Evolutionary conservation across 2,329 filamentous ascomycete species (phyloP).

Genomic region (Beauveria pseudobassiana): DNA sequence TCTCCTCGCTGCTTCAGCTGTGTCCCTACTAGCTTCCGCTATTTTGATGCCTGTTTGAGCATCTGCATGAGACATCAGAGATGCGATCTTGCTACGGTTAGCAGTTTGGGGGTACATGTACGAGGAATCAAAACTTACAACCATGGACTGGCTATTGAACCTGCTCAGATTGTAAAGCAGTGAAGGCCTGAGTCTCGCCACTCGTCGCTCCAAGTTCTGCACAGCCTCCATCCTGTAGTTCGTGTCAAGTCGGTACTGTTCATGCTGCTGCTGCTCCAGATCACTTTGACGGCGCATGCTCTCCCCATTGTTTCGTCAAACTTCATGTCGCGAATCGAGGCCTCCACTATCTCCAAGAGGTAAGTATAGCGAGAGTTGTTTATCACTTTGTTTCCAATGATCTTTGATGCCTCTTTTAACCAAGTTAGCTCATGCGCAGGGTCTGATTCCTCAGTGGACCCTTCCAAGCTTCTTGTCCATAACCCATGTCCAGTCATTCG

Average conservation of each 20-base stretch:
- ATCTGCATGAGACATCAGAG: neutral
- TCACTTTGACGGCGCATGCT: neutral
- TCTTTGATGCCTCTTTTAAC: neutral
- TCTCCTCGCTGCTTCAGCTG: neutral
- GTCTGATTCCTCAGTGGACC: neutral
- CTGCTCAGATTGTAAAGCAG: neutral
- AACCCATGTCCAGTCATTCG: neutral
- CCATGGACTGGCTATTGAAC: neutral
- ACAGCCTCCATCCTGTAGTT: neutral
- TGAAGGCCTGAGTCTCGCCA: neutral
- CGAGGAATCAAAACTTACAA: neutral
- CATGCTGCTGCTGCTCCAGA: neutral
- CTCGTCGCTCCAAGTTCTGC: neutral
- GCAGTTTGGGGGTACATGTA: neutral
- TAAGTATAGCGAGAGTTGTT: neutral
- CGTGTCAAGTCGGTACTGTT: neutral
- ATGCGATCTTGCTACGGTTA: neutral
- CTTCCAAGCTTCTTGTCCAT: neutral
- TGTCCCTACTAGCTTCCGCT: neutral
- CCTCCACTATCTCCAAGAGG: neutral
- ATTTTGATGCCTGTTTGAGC: neutral
- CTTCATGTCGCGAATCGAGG: neutral
- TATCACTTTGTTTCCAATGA: neutral
- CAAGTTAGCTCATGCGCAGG: neutral
- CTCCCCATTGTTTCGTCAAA: neutral